A percentile compares a stretch with the other conserved stretches of the same genome.
Conservation (phyloP, 148 eudicot species). For the Nepenthes mirabilis region DNA sequence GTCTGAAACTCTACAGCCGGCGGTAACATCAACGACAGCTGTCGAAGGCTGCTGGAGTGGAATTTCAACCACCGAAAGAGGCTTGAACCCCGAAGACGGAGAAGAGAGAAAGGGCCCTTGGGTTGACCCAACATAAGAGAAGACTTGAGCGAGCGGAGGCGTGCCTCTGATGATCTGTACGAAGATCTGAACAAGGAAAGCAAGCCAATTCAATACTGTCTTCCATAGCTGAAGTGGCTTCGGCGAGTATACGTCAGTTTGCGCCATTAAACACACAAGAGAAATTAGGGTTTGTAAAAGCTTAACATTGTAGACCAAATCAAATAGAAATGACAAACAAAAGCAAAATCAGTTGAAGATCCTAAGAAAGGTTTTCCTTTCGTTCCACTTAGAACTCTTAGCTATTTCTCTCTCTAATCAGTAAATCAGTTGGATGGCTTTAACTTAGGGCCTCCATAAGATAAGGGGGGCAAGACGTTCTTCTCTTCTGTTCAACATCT, state of each 20-base stretch:
- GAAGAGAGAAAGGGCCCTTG: constrained; percentile 33
- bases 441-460: too few relatives aligned
- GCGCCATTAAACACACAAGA: constrained; percentile 21
- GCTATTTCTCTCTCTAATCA: too few relatives aligned
- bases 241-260: constrained; percentile 60
- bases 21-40: constrained; percentile 16
- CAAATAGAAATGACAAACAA: too few relatives aligned
- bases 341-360: too few relatives aligned
- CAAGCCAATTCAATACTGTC: constrained; percentile 73
- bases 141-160: constrained; percentile 57
- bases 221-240: constrained; percentile 64
- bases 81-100: constrained; percentile 45
- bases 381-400: too few relatives aligned
- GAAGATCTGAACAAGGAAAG: constrained; percentile 88
- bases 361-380: too few relatives aligned
- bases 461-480: too few relatives aligned
- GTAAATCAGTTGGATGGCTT: too few relatives aligned
- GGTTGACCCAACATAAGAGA: constrained; percentile 42
- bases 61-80: constrained; percentile 68
- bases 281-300: constrained; percentile 18
- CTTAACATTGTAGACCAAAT: too few relatives aligned
- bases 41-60: constrained; percentile 26
- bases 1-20: background rate
- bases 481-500: background rate
- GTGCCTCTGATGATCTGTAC: constrained; percentile 73